Conservation (phyloP, 257 asterid genomes). For the Fraxinus pennsylvanica region DNA sequence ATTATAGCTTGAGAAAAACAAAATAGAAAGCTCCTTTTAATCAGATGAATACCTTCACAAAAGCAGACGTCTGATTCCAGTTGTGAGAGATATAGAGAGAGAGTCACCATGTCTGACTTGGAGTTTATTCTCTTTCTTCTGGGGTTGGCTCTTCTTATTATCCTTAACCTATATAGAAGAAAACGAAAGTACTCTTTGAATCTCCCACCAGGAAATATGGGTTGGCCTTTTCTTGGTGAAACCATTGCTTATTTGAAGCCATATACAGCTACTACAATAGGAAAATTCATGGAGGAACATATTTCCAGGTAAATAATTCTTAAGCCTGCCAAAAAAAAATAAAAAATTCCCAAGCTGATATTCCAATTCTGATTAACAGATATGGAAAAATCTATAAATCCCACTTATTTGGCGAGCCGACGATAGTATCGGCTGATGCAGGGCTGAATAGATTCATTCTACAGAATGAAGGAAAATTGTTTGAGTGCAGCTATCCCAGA, state of each 20-base stretch:
- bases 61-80: conserved; percentile 19
- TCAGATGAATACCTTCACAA: conserved; percentile 18
- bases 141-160: conserved; percentile 34
- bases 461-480: conserved; percentile 77
- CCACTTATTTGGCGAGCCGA: conserved; percentile 73
- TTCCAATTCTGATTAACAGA: conserved; percentile 35
- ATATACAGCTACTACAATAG: conserved; percentile 64
- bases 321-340: background rate
- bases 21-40: background rate
- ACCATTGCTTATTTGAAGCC: conserved; percentile 77
- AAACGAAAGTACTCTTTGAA: conserved; percentile 35
- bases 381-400: conserved; percentile 85
- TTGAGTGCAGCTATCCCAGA: conserved; percentile 88
- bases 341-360: background rate
- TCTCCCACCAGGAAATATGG: conserved; percentile 93
- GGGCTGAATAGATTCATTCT: conserved; percentile 71
- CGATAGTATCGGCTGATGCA: conserved; percentile 88
- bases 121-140: conserved; percentile 51
- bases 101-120: conserved; percentile 45
- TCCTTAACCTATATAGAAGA: conserved; percentile 37
- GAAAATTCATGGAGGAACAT: conserved; percentile 83
- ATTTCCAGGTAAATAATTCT: conserved; percentile 58
- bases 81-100: conserved; percentile 6
- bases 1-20: background rate
- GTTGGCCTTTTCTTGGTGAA: conserved; percentile 95